Conservation (phyloP, 352 stramenopile genomes). For the Phytophthora meadii region DNA sequence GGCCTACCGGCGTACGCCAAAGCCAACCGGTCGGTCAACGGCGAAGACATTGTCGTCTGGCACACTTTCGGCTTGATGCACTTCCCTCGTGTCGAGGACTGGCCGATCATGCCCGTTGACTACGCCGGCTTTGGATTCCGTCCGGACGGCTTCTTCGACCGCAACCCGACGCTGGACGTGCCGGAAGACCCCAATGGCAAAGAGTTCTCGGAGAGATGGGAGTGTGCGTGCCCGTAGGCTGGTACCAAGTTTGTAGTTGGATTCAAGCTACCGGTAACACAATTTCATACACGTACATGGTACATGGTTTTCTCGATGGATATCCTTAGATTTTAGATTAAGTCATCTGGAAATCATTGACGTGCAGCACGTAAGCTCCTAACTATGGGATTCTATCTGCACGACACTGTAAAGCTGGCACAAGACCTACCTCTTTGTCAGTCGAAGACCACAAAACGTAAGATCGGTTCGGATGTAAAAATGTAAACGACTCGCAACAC, state of each 20-base stretch:
- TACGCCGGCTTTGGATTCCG: conserved; percentile 73
- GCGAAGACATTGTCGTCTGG: conserved; percentile 78
- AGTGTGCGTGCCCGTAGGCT: conserved; percentile 8
- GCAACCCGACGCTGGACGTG: conserved; percentile 61
- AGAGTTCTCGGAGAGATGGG: conserved; percentile 43
- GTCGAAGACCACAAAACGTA: conserved; percentile 6
- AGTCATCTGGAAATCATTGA: conserved; percentile 8
- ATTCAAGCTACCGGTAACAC: too few species aligned
- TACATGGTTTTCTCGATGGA: too few species aligned
- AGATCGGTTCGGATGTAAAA: conserved; percentile 7
- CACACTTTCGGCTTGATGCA: conserved; percentile 79
- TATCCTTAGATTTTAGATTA: not conserved
- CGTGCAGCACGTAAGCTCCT: conserved; percentile 5
- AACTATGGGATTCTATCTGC: not conserved
- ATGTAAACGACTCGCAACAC: conserved; percentile 4
- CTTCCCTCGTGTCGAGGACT: conserved; percentile 75
- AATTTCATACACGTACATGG: too few species aligned
- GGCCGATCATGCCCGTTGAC: conserved; percentile 82
- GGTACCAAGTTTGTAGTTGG: not conserved
- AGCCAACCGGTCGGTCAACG: conserved; percentile 56
- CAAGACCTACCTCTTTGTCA: conserved; percentile 8
- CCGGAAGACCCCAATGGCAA: conserved; percentile 51
- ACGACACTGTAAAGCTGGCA: conserved; percentile 8
- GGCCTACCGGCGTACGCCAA: conserved; percentile 68
- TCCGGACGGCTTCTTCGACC: conserved; percentile 73